Percentiles rank a stretch among this genome's conserved stretches.
Conservation (phyloP, 371 early-diverging fungal genomes). For the Fennellomyces sp. region DNA sequence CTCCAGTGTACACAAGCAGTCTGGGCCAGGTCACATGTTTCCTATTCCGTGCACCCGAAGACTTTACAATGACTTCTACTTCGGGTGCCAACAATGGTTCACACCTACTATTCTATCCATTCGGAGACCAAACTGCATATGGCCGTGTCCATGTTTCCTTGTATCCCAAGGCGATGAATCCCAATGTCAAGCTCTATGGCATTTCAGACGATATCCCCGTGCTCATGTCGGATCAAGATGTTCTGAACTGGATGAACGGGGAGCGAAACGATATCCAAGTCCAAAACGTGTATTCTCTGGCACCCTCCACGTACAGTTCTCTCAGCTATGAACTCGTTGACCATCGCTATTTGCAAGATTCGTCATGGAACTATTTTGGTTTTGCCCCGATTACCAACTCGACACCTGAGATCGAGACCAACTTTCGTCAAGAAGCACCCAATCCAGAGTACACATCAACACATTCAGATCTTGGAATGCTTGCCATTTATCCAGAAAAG, state of each 20-base stretch:
- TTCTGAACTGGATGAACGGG: constrained; percentile 36
- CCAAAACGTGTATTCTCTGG: constrained; percentile 35
- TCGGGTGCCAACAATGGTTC: constrained; percentile 49
- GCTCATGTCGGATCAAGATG: constrained; percentile 25
- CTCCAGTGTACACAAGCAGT: constrained; percentile 36
- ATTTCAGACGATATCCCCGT: constrained; percentile 21
- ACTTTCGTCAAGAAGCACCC: constrained; percentile 43
- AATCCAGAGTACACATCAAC: constrained; percentile 37
- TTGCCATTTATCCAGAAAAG: constrained; percentile 30
- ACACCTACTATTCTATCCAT: constrained; percentile 38
- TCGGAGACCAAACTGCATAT: constrained; percentile 34
- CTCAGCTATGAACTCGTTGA: constrained; percentile 41
- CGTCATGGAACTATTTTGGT: constrained; percentile 55
- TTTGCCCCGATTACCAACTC: constrained; percentile 46
- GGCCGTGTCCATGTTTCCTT: constrained; percentile 48
- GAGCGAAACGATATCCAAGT: constrained; percentile 48
- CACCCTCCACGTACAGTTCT: constrained; percentile 45
- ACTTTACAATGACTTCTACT: constrained; percentile 38
- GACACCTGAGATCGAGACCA: constrained; percentile 40
- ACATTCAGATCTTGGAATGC: constrained; percentile 34
- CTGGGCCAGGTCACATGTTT: constrained; percentile 46
- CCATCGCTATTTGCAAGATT: constrained; percentile 41
- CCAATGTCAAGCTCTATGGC: constrained; percentile 38
- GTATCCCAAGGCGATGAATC: constrained; percentile 49
- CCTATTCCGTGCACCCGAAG: constrained; percentile 34